Conservation (phyloP, 176 grass and related monocot genomes). For the Bonia amplexicaulis region DNA sequence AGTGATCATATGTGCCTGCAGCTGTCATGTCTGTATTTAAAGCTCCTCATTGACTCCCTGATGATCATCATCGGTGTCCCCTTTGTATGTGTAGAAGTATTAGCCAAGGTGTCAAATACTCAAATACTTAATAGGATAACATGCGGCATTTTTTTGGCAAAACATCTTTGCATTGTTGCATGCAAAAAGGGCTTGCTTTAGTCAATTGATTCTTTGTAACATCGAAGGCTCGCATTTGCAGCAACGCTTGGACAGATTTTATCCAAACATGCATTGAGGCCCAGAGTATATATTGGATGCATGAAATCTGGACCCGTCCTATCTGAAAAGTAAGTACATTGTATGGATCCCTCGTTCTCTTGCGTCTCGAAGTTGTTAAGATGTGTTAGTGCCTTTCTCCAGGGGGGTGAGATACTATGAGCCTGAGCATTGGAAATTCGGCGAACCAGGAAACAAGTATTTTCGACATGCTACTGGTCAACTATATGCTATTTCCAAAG, state of each 20-base stretch:
- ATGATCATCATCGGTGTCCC: conserved; percentile 10
- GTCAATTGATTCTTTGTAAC: not conserved
- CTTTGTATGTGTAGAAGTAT: not conserved
- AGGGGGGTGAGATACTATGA: conserved; percentile 76
- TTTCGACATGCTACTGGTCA: conserved; percentile 71
- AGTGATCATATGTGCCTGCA: not conserved
- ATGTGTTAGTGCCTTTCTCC: not conserved
- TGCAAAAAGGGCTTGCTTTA: not conserved
- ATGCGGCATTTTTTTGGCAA: not conserved
- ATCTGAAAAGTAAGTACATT: conserved; percentile 64
- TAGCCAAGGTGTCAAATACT: not conserved
- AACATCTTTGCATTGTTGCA: not conserved
- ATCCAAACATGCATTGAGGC: conserved; percentile 58
- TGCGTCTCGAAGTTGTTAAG: not conserved
- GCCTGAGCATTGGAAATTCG: conserved; percentile 73
- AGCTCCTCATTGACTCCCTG: not conserved
- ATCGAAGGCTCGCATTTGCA: conserved; percentile 22
- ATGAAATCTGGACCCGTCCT: conserved; percentile 96
- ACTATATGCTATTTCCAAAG: conserved; percentile 70
- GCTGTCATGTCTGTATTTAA: not conserved
- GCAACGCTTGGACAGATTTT: conserved; percentile 58
- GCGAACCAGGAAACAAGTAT: conserved; percentile 63
- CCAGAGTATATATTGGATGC: conserved; percentile 92
- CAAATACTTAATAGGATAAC: not conserved
- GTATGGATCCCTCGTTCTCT: not conserved